A percentile compares a stretch with the other conserved stretches of the same genome.
phyloP scores from a whole-genome alignment of 257 asterid species.

The Verbena officinalis region DNA sequence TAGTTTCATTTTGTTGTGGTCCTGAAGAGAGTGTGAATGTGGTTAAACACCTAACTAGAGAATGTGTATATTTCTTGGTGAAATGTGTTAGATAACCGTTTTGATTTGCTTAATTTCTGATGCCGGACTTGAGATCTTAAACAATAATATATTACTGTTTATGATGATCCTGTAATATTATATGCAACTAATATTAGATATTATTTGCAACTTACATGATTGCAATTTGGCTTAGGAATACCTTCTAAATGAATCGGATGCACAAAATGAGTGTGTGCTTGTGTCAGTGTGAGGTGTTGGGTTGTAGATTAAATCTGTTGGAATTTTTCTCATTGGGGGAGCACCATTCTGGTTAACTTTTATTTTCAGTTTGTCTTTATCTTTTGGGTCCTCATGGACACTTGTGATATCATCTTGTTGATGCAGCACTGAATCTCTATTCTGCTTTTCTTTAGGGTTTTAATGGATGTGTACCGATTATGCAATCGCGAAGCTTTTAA shows the following conservation, averaged over 20 bases:
- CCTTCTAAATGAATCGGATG: too few species aligned
- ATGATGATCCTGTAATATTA: too few species aligned
- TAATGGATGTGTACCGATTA: constrained; percentile 81
- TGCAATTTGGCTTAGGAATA: background rate
- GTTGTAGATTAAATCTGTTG: background rate
- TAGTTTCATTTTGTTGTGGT: background rate
- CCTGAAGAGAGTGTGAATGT: constrained; percentile 8
- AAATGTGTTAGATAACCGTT: background rate
- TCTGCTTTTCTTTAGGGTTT: constrained; percentile 63
- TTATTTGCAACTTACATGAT: background rate
- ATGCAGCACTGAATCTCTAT: background rate
- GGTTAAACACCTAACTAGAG: background rate
- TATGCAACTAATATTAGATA: background rate
- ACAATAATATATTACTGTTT: background rate
- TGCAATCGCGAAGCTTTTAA: constrained; percentile 88
- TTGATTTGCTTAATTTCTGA: background rate
- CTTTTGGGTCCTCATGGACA: background rate
- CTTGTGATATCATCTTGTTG: background rate
- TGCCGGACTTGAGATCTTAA: background rate
- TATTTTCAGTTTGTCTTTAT: background rate
- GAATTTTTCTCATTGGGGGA: background rate
- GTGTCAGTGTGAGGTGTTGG: too few species aligned
- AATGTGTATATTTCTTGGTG: background rate
- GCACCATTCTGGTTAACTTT: background rate
- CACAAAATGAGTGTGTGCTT: background rate